Base-by-base conservation (phyloP, 257 asterid species). In the Buddleja alternifolia region DNA sequence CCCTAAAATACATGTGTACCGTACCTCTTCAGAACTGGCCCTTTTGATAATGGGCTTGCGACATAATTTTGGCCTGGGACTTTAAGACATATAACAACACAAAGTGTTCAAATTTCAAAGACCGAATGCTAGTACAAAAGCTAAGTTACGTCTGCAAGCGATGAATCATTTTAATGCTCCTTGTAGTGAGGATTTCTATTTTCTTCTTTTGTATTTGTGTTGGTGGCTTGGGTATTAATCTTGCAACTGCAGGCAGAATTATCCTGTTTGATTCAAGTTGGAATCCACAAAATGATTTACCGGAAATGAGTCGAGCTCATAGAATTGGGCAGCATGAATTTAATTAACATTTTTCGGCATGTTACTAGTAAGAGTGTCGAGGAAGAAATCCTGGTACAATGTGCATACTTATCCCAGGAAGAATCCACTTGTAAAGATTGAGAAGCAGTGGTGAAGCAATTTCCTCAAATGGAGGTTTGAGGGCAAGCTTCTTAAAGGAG, bases 281-380 rank as follows among this genome's bases (percentile, higher is more conserved):
- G 92, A 86, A 86, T 68, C 92, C 92, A 60, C 92, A 86, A 72
- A 86, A 86, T 72, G 92, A 86, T 51, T 81, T 86, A 69, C 92
- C 81, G 89, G 92, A 89, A 68, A 86, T 86, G 92, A 86, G 92
- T 69, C 81, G 92, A 70, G 92, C 92, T 67, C 92, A 86, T 69
- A 81, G 92, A 74, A 86, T 86, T 71, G 92, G 92, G 66, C 92
- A 86, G 79, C 92, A 83, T 75, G 92, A 86, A 14, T n/a, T 89
- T 86, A 60, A 89, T 86, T 59, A 86, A 86, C 70, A 86, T 86
- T 55, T 86, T 83, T 64, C 80, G 92, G 62, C 83, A 83, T 68
- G 92, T 86, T 56, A 86, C 92, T 34, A 83, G 92, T 76, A 86
- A 77, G 79, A 86, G 92, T 75, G 92, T 86, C 11, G 92, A 86